Evolutionary conservation across 2,329 filamentous ascomycete species (phyloP), one percentile per base, ranked within the genome.

Genomic region (Rhynchosporium agropyri): DNA sequence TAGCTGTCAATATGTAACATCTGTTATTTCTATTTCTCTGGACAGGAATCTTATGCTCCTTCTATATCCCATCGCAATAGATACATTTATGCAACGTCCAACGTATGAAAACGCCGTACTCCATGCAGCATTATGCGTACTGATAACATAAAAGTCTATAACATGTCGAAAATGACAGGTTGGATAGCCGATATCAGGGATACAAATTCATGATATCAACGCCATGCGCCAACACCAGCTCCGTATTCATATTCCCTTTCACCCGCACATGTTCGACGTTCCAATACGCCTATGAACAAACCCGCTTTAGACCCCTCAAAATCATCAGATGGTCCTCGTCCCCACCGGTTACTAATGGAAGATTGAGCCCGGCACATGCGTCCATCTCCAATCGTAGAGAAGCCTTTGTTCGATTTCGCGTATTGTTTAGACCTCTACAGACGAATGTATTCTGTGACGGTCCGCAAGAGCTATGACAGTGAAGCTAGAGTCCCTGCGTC

Each of bases 361-460:
- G 50, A 26, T 71, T 68, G 9, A 71, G 43, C 10, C 67, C 64
- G 15, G 65, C 64, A 2, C 70, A 67, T 20, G 65, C 62, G 54
- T 70, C 67, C 15, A 71, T 67, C 1, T 69, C 68, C 28, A 71
- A 45, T 10, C 70, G 67, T 5, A 71, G 13, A 58, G 69, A 70
- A 2, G 70, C 65, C 56, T 71, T 68, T 15, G 69, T 48, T 20
- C 70, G 63, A 54, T 68, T 71, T 20, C 69, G 60, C 7, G 64
- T 65, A 51, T 71, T 71, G 58, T 69, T 71, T 1, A 69, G 55
- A 6, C 70, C 70, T 9, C 70, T 68, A 20, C 56, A 60, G 26
- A 68, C 55, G 10, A 68, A 64, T 15, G 46, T 67, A 10, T 63
- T 36, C n/a, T 65, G 59, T 20, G 42, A 20, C 20, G 20, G 42